Evolutionary conservation across 1,284 basidiomycete species (phyloP), one percentile per base, ranked within the genome.

Genomic region (Tylopilus orsonianus): DNA sequence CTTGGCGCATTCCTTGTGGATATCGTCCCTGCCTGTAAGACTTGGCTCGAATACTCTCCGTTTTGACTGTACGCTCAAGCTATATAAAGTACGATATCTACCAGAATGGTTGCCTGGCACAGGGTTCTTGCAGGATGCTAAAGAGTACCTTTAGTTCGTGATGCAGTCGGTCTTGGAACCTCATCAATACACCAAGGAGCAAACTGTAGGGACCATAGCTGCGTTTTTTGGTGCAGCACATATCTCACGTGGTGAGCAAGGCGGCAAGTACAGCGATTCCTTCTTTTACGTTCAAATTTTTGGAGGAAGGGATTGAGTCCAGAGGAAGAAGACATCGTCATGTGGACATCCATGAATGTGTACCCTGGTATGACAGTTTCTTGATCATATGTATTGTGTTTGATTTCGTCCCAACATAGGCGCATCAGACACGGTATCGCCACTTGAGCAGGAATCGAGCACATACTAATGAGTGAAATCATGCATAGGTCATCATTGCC

Each of bases 91-190:
- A 41, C 66, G 61, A 38, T 52, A 68, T 37, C 50, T 80, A 7
- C 78, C 79, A 0, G 70, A 72, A 48, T 79, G 77, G 78, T 47
- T 78, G 6, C 78, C 78, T 30, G 78, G 78, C 0, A 64, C 67
- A 20, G 65, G 69, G 0, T 80, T 79, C 62, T 60, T 77, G 52
- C 59, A 60, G 22, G 66, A 66, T 8, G 77, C 74, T 4, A 60
- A 66, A 10, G 47, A 57, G 26, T 75, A 71, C 67, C 61, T 54
- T 5, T 51, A 61, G 26, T 49, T 66, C 2, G 60, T 70, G 1
- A 48, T 50, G 3, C 59, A 65, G 4, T 66, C 74, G 49, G 53
- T 68, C 8, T 57, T 67, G 13, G 60, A 56, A 10, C 76, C 77
- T 6, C 72, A 69, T 39, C 53, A 61, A 20, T 71, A 67, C 43